phyloP scores from a whole-genome alignment of 2,329 filamentous ascomycete species.

The Neopestalotiopsis sp. region DNA sequence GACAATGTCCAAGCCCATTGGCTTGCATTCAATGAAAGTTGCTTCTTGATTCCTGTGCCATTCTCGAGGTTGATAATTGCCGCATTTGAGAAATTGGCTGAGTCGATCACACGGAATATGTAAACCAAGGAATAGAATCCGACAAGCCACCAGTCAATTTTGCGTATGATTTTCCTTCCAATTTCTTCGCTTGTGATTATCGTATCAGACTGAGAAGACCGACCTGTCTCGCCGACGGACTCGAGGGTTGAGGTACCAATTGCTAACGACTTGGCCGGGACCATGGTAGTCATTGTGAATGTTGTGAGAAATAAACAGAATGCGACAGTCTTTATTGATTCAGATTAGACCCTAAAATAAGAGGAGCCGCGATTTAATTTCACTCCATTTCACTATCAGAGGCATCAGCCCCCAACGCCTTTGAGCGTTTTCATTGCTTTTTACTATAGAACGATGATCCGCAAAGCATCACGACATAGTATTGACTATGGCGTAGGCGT shows the following conservation, averaged over 20 bases:
- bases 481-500: conserved; percentile 10
- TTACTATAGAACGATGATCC: not conserved
- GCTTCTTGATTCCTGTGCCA: conserved; percentile 43
- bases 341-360: not conserved
- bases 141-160: conserved; percentile 40
- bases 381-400: not conserved
- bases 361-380: not conserved
- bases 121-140: conserved; percentile 43
- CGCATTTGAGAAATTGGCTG: conserved; percentile 43
- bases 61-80: conserved; percentile 46
- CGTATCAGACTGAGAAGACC: conserved; percentile 9
- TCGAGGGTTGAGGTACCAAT: conserved; percentile 17
- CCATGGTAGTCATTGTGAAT: not conserved
- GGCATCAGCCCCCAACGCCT: not conserved
- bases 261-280: conserved; percentile 16
- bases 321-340: too few species aligned
- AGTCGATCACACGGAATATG: conserved; percentile 44
- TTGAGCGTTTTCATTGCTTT: not conserved
- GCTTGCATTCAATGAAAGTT: conserved; percentile 35
- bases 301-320: not conserved
- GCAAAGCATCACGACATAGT: conserved; percentile 15
- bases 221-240: conserved; percentile 2
- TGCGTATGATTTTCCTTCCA: conserved; percentile 36
- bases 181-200: conserved; percentile 23
- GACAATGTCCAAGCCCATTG: conserved; percentile 45